Percentiles rank a stretch among this genome's conserved stretches.
phyloP scores from a whole-genome alignment of 768 basidiomycete genomes.

The Macrocybe gigantea region DNA sequence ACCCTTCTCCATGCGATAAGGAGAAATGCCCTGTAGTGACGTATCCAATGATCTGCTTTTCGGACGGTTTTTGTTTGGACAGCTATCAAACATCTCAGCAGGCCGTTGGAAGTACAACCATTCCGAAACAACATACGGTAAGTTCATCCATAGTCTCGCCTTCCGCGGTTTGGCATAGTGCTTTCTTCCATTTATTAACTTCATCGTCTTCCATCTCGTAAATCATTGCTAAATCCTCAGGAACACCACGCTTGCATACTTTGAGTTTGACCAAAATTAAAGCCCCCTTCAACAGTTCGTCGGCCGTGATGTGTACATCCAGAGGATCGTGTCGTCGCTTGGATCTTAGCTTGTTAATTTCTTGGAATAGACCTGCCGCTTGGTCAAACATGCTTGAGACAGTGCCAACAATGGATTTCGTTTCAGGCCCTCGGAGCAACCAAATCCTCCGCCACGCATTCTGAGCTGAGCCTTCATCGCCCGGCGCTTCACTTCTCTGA shows the following conservation, averaged over 20 bases:
- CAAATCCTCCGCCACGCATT: conserved; percentile 39
- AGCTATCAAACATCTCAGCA: conserved; percentile 26
- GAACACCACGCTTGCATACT: conserved; percentile 63
- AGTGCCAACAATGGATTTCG: conserved; percentile 38
- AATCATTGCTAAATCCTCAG: conserved; percentile 69
- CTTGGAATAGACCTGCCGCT: conserved; percentile 38
- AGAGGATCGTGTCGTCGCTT: conserved; percentile 46
- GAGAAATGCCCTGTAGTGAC: conserved; percentile 84
- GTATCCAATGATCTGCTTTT: conserved; percentile 63
- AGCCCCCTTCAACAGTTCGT: conserved; percentile 50
- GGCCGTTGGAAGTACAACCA: too few species aligned
- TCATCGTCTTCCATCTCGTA: conserved; percentile 58
- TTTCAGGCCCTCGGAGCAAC: conserved; percentile 61
- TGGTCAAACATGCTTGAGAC: conserved; percentile 32
- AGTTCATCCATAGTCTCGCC: conserved; percentile 24
- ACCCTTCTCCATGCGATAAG: conserved; percentile 69
- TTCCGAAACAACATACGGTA: background rate
- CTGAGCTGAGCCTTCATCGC: conserved; percentile 16
- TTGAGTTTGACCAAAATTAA: conserved; percentile 62
- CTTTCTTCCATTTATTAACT: conserved; percentile 39
- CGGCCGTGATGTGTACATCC: conserved; percentile 22
- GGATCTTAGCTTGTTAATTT: conserved; percentile 53
- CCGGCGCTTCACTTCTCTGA: conserved; percentile 40
- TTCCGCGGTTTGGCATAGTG: conserved; percentile 14
- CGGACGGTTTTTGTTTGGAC: conserved; percentile 33